Evolutionary conservation across 371 early-diverging fungal genomes (phyloP).

Genomic region (Saksenaea vasiformis): DNA sequence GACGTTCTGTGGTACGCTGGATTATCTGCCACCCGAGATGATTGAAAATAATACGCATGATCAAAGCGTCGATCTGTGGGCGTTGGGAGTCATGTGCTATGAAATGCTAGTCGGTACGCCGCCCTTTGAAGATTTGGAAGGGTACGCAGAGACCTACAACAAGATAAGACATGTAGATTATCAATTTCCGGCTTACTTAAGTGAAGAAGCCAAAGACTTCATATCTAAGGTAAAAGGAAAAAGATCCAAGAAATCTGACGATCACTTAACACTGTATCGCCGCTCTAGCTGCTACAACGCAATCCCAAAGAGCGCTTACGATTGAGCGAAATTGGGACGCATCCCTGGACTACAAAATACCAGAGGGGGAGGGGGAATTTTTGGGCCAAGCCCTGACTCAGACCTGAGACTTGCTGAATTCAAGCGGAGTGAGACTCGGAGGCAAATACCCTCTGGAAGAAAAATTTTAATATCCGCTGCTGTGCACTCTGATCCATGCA

Average conservation of each 20-base stretch:
- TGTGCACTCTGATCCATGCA: too few relatives aligned
- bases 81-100: slow-evolving; percentile 92
- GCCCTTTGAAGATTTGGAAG: slow-evolving; percentile 86
- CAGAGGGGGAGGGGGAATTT: too few relatives aligned
- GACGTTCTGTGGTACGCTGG: slow-evolving; percentile 97
- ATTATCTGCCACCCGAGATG: slow-evolving; percentile 98
- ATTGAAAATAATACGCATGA: slow-evolving; percentile 75
- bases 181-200: slow-evolving; percentile 77
- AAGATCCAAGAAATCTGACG: not conserved
- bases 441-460: too few relatives aligned
- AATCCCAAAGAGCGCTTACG: slow-evolving; percentile 8
- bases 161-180: slow-evolving; percentile 82
- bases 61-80: slow-evolving; percentile 89
- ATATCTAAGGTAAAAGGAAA: slow-evolving; percentile 64
- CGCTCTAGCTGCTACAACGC: slow-evolving; percentile 7
- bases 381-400: too few relatives aligned
- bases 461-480: too few relatives aligned
- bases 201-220: slow-evolving; percentile 80
- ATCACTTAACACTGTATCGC: not conserved
- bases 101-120: slow-evolving; percentile 94
- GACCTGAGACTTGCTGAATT: too few relatives aligned
- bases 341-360: slow-evolving; percentile 12
- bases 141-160: slow-evolving; percentile 74
- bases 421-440: too few relatives aligned
- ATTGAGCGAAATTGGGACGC: slow-evolving; percentile 1